These are phyloP conservation scores for Medicago lupulina DNA, from an alignment of 306 rosid species.

Conservation along the genomic window DNA sequence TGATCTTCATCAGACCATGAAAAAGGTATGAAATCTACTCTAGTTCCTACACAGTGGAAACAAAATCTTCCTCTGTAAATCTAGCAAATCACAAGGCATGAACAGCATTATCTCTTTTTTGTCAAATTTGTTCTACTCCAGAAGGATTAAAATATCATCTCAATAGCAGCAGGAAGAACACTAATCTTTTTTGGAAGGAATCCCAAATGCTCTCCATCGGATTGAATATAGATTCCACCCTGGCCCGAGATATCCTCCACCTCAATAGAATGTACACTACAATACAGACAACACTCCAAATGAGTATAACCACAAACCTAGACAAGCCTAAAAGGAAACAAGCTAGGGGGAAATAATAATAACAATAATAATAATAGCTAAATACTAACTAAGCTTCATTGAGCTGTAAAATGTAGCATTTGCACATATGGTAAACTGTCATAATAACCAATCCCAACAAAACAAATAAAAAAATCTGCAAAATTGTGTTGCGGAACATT, in stretches of 20 bases:
- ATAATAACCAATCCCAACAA: conserved; percentile 6
- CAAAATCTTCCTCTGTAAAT: conserved; percentile 33
- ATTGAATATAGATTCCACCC: conserved; percentile 72
- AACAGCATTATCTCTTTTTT: conserved; percentile 3
- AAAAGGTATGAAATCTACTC: conserved; percentile 15
- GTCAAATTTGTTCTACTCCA: conserved; percentile 6
- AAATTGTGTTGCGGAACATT: not conserved
- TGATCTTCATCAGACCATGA: not conserved
- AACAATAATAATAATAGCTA: not conserved
- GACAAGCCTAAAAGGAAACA: not conserved
- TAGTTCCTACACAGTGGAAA: conserved; percentile 15
- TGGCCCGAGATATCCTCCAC: conserved; percentile 74
- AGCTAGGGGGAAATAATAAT: not conserved
- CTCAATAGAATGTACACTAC: conserved; percentile 72
- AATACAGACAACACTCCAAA: conserved; percentile 33
- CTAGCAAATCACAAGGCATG: conserved; percentile 36
- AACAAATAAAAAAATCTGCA: not conserved
- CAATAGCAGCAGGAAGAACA: conserved; percentile 75
- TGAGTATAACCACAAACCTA: conserved; percentile 33
- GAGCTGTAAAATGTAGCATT: not conserved
- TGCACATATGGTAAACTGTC: conserved; percentile 13
- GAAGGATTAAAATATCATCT: conserved; percentile 76
- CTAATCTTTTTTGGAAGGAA: conserved; percentile 81
- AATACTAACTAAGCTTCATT: conserved; percentile 11
- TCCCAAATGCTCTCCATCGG: conserved; percentile 94